Evolutionary conservation across 2,329 filamentous ascomycete genomes (phyloP), one percentile per base, ranked within the genome.

Genomic region (Phialophora expanda): DNA sequence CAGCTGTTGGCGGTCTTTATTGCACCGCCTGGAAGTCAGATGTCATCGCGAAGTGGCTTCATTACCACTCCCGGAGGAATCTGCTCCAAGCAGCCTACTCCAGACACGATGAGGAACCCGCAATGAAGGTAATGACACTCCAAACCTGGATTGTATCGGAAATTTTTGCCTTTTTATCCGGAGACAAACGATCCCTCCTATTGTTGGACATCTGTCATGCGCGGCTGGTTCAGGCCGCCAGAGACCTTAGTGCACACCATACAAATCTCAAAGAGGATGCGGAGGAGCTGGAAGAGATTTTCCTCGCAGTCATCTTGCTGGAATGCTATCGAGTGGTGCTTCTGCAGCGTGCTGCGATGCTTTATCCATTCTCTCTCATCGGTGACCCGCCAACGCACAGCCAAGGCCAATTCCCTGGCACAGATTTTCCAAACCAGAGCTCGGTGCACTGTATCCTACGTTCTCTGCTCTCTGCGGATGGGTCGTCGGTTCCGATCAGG

Each of bases 261-360:
- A 7, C 30, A 30, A n/a, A n/a, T 6, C 9, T 50, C 20, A 9
- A 6, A 9, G 9, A 6, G 38, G 28, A 6, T 22, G 30, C 12
- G 38, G n/a, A 9, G n/a, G 22, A 26, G 30, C 17, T 28, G 17
- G 26, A n/a, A 7, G 9, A 14, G 11, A 41, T 24, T 51, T 6
- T 22, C 32, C 53, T 48, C 53, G 61, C 50, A 5, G 12, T 57
- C 12, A 14, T 55, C 48, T 24, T 58, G 17, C 41, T 64, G 20
- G 54, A 64, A 24, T 64, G 61, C 22, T 64, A 64, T 58, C 61
- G 61, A 34, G 61, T 64, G 7, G 34, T 64, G 6, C 32, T 64
- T 17, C 61, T 64, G 4, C 61, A 64, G 28, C 54, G 54, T 8
- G 8, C 61, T 2, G 55, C n/a, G 24, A 20, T 64, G 26, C 58